Conservation (phyloP, 805 yeast species). For the Wickerhamomyces alni region DNA sequence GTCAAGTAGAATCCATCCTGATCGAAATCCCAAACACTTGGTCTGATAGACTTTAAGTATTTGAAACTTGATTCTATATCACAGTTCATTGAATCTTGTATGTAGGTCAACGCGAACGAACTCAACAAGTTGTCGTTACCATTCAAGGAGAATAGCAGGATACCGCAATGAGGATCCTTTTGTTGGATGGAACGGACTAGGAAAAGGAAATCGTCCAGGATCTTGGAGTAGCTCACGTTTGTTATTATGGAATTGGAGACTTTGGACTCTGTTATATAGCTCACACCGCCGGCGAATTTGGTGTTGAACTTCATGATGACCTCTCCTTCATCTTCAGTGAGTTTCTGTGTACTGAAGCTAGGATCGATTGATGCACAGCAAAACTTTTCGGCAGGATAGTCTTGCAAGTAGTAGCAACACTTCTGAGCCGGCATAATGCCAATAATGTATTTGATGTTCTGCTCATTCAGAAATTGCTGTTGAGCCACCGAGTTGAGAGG, state of each 20-base stretch:
- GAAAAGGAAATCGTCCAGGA: conserved; percentile 16
- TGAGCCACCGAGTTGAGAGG: conserved; percentile 38
- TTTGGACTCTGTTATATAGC: conserved; percentile 15
- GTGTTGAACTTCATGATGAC: conserved; percentile 21
- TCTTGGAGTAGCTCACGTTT: conserved; percentile 20
- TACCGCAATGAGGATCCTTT: conserved; percentile 21
- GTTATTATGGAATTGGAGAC: conserved; percentile 19
- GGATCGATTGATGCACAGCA: conserved; percentile 31
- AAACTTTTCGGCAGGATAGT: conserved; percentile 19
- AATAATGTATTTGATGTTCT: conserved; percentile 34
- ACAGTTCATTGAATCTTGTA: conserved; percentile 20
- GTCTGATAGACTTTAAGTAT: conserved; percentile 22
- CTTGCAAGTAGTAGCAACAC: conserved; percentile 25
- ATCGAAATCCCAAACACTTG: conserved; percentile 19
- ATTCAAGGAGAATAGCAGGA: conserved; percentile 21
- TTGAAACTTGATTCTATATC: conserved; percentile 16
- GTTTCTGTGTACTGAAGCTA: conserved; percentile 24
- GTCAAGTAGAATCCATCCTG: conserved; percentile 17
- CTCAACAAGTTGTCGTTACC: conserved; percentile 23
- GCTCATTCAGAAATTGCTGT: conserved; percentile 27
- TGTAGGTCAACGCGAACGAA: conserved; percentile 18
- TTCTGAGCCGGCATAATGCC: conserved; percentile 30
- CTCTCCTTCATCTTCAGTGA: conserved; percentile 22
- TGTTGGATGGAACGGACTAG: conserved; percentile 15
- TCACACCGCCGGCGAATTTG: conserved; percentile 19